Evolutionary conservation across 257 asterid genomes (phyloP).

Genomic region (Ajuga chamaepitys): DNA sequence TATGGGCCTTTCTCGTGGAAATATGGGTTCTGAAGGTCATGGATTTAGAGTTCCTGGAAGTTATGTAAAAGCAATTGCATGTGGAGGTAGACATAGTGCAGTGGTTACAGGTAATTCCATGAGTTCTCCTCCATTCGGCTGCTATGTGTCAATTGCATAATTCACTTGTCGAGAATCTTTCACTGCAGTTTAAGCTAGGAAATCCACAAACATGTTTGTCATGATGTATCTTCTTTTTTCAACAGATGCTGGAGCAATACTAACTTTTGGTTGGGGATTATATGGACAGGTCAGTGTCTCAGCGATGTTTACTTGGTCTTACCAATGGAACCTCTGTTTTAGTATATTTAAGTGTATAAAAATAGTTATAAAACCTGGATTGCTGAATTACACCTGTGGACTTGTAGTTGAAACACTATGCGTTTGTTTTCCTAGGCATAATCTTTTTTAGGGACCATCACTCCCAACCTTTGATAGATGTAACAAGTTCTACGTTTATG

Average conservation of each 20-base stretch:
- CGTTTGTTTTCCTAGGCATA: no score
- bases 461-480: no score
- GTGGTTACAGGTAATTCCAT: constrained; percentile 62
- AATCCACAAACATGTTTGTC: neutral
- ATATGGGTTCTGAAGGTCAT: constrained; percentile 49
- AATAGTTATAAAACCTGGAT: neutral
- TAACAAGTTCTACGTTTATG: no score
- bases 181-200: neutral
- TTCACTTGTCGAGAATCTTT: neutral
- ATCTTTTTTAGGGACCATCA: no score
- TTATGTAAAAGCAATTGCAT: constrained; percentile 79
- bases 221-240: constrained; percentile 16
- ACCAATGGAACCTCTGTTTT: neutral
- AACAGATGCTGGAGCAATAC: constrained; percentile 90
- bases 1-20: constrained; percentile 51
- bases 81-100: constrained; percentile 99
- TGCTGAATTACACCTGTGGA: neutral
- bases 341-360: neutral
- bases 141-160: neutral
- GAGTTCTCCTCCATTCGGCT: neutral
- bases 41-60: constrained; percentile 69
- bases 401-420: no score
- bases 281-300: constrained; percentile 80
- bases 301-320: constrained; percentile 9
- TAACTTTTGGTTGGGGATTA: constrained; percentile 97